Conservation (phyloP, 2,329 filamentous ascomycete species). For the Colletotrichum viniferum region DNA sequence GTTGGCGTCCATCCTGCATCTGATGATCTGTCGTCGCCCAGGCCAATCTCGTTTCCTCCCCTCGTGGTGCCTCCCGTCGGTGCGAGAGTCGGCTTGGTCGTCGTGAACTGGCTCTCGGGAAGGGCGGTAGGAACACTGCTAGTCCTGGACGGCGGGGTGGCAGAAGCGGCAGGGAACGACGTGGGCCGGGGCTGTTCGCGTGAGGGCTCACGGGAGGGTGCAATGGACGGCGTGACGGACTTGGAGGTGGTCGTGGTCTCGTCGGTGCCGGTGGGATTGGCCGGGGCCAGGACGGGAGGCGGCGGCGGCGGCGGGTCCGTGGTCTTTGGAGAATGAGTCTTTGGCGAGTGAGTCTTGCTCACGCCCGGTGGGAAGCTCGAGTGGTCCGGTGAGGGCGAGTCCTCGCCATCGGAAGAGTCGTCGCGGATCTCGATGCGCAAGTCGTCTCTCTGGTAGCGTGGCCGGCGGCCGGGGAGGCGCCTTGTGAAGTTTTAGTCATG, state of each 20-base stretch:
- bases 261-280: not conserved
- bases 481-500: not conserved
- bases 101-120: not conserved
- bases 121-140: not conserved
- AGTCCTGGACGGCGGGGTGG: not conserved
- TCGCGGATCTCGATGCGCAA: conserved; percentile 8
- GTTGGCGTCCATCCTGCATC: conserved; percentile 14
- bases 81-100: not conserved
- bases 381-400: conserved; percentile 13
- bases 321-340: not conserved
- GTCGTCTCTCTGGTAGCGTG: not conserved
- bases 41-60: conserved; percentile 1
- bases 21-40: not conserved
- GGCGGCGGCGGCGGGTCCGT: not conserved
- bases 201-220: not conserved
- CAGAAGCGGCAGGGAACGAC: not conserved
- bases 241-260: not conserved
- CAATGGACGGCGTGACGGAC: not conserved
- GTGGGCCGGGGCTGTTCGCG: not conserved
- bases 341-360: not conserved
- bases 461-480: not conserved
- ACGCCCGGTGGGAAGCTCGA: not conserved
- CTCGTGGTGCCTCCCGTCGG: not conserved
- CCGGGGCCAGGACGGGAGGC: conserved; percentile 3
- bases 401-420: conserved; percentile 5